Evolutionary conservation across 1,284 basidiomycete species (phyloP), one percentile per base, ranked within the genome.

Genomic region (Microbotryum lychnidis-dioicae): DNA sequence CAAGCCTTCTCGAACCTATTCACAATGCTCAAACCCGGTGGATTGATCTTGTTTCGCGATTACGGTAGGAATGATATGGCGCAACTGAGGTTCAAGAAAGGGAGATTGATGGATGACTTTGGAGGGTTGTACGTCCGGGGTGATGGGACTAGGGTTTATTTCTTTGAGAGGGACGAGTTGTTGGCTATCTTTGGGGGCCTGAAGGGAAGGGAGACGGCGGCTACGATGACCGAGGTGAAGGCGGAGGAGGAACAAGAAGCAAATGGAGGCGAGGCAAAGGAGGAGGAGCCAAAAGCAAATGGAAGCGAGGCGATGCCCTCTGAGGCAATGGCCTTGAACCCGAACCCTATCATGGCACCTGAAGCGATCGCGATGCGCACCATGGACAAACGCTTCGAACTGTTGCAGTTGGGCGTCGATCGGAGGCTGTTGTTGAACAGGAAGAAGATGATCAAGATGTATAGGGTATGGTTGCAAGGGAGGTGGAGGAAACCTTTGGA

Each of bases 111-210:
- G 66, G 81, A 98, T 18, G 87, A 90, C 47, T 42, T 42, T 42
- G 37, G 37, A 3, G 91, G 93, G 94, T 74, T 89, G 67, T 97
- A 97, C 72, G 86, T 93, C 55, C 83, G 94, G 53, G 94, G 94
- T 1, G 94, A 98, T 76, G 94, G 93, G 68, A 98, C 94, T 0
- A 80, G 96, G 44, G 93, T 97, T 0, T 97, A 96, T 75, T 97
- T 96, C 75, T 97, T 97, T 71, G 87, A 89, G 65, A 75, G 87
- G 21, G 88, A 89, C 87, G 67, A 51, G 80, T 73, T 1, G 20
- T 82, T 87, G 0, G 74, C 84, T 45, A 79, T 94, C 56, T 88
- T 94, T 72, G 88, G 87, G 1, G 85, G 37, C 2, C 4, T 42
- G 37, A 42, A 42, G 16, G 21, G 31, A 9, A 21, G 48, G n/a